phyloP scores from a whole-genome alignment of 257 asterid genomes.

The Rehmannia glutinosa region DNA sequence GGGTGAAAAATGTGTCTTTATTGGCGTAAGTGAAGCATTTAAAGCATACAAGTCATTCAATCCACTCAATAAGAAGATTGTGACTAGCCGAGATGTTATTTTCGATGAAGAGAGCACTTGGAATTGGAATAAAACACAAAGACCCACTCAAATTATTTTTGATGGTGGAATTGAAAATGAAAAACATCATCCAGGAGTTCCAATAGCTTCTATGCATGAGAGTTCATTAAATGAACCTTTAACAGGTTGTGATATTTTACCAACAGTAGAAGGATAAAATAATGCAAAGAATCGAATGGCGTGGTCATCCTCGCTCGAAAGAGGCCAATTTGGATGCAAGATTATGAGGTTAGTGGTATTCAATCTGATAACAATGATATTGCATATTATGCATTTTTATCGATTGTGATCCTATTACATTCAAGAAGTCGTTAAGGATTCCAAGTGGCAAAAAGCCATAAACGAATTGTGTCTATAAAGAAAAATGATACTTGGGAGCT shows the following conservation, averaged over 20 bases:
- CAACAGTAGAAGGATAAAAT: background rate
- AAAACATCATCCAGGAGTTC: background rate
- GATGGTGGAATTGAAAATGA: background rate
- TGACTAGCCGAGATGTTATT: background rate
- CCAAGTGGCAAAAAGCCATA: background rate
- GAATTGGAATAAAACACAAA: background rate
- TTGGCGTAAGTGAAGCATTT: background rate
- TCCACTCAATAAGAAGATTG: background rate
- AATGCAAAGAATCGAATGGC: background rate
- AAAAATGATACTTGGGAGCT: background rate
- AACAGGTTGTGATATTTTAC: background rate
- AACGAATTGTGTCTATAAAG: background rate
- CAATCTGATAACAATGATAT: background rate
- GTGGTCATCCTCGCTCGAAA: background rate
- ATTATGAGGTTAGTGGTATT: background rate
- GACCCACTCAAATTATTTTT: background rate
- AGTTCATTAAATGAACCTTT: background rate
- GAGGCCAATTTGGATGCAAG: background rate
- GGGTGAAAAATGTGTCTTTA: background rate
- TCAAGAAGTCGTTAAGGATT: background rate
- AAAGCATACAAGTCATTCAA: background rate
- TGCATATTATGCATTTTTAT: background rate
- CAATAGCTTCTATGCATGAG: no score
- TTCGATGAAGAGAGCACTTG: background rate
- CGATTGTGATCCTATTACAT: background rate